Evolutionary conservation across 225 moss, liverwort and hornwort species (phyloP), one percentile per base, ranked within the genome.

Genomic region (Antitrichia curtipendula): DNA sequence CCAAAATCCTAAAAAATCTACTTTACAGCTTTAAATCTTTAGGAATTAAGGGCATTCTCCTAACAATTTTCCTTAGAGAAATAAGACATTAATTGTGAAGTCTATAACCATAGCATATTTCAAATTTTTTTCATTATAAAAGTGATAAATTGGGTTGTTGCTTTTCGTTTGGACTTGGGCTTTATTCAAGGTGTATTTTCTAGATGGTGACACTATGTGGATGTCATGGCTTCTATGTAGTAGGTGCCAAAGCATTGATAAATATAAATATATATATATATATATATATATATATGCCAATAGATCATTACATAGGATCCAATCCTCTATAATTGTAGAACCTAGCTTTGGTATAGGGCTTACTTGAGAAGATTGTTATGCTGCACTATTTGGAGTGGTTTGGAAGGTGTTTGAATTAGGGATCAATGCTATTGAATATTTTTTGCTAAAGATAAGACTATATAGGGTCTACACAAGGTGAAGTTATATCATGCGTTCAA

Each of bases 261-360:
- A n/a, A n/a, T n/a, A n/a, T n/a, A n/a, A n/a, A n/a, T n/a, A n/a
- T n/a, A n/a, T n/a, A n/a, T n/a, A n/a, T n/a, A n/a, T n/a, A n/a
- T n/a, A n/a, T n/a, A n/a, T n/a, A n/a, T n/a, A n/a, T n/a, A n/a
- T n/a, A n/a, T 40, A 32, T 50, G 32, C 49, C 0, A 20, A 20
- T 12, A 49, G 31, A 7, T 19, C 4, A 19, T 19, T 31, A 9
- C 7, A 32, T 21, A 74, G 3, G 12, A 1, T 0, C 0, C 49
- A 50, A 49, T 0, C 12, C 7, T 7, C 5, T 2, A 32, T 8
- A 49, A 20, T 74, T 32, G 20, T 50, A 32, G 10, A 49, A 49
- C 4, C 7, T 31, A 47, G 1, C 12, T 19, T 0, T 18, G 0
- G 0, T 29, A 29, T 0, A 0, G 0, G 17, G 2, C 28, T 28